These are phyloP conservation scores for Angomonas desouzai DNA, from an alignment of 208 protist species.

Conservation along the genomic window DNA sequence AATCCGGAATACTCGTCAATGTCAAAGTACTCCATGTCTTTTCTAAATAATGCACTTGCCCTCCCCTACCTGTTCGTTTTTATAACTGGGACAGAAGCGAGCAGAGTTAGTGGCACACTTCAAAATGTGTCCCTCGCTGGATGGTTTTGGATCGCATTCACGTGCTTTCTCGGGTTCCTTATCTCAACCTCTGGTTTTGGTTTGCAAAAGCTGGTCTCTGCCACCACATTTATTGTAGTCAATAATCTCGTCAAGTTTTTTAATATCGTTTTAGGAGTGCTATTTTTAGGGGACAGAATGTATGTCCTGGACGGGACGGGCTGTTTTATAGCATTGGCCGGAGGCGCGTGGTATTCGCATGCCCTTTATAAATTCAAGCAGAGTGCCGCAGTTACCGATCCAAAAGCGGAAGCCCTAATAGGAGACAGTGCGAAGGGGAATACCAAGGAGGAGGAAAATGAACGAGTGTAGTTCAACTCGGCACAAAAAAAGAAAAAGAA, in stretches of 20 bases:
- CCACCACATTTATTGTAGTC: constrained; percentile 13
- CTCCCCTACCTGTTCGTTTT: neutral
- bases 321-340: constrained; percentile 3
- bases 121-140: neutral
- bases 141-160: constrained; percentile 9
- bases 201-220: constrained; percentile 10
- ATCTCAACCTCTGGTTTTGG: constrained; percentile 11
- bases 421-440: neutral
- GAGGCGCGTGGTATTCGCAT: constrained; percentile 11
- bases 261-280: constrained; percentile 8
- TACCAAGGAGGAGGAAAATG: neutral
- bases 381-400: neutral
- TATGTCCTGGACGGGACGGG: neutral
- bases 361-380: constrained; percentile 12
- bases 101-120: neutral
- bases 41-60: constrained; percentile 9
- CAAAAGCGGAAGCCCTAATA: neutral
- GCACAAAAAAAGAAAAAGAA: neutral
- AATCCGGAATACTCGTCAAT: constrained; percentile 1
- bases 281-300: constrained; percentile 10
- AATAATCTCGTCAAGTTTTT: constrained; percentile 15
- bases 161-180: constrained; percentile 10
- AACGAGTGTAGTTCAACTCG: neutral
- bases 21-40: constrained; percentile 12
- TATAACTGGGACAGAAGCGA: neutral